Evolutionary conservation across 2,329 filamentous ascomycete genomes (phyloP).

Genomic region (Exophiala viscosa): DNA sequence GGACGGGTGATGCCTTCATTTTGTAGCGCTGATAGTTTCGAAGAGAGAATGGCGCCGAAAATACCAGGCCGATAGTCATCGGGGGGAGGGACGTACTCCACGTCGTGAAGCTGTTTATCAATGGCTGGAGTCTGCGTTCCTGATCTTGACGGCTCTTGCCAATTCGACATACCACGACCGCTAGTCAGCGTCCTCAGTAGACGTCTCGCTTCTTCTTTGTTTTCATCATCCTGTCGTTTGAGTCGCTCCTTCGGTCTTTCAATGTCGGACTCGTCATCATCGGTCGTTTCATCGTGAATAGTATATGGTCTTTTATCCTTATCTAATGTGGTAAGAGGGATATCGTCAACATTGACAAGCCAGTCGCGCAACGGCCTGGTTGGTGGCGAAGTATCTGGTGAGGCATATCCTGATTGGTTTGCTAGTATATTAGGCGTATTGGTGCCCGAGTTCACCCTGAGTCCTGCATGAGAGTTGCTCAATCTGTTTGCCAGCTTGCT

Average conservation of each 20-base stretch:
- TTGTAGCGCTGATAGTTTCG: constrained; percentile 20
- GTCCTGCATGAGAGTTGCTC: constrained; percentile 3
- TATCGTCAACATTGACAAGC: constrained; percentile 27
- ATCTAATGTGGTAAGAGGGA: constrained; percentile 26
- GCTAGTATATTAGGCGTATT: constrained; percentile 3
- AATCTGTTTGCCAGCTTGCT: constrained; percentile 18
- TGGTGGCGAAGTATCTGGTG: constrained; percentile 17
- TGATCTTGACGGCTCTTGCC: constrained; percentile 17
- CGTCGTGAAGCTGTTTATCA: constrained; percentile 23
- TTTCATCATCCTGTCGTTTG: constrained; percentile 17
- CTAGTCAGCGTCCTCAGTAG: constrained; percentile 21
- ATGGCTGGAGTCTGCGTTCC: constrained; percentile 20
- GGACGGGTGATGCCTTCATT: constrained; percentile 8
- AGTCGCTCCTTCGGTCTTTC: constrained; percentile 12
- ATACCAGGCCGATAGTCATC: constrained; percentile 25
- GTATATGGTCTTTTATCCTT: constrained; percentile 26
- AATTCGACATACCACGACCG: constrained; percentile 2
- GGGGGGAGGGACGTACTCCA: constrained; percentile 24
- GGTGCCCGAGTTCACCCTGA: neutral
- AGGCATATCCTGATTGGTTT: constrained; percentile 6
- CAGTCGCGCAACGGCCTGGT: constrained; percentile 17
- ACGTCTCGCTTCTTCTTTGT: constrained; percentile 23
- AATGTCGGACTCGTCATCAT: constrained; percentile 22
- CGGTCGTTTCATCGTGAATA: constrained; percentile 29
- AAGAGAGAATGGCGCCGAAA: constrained; percentile 23